Percentiles rank a stretch among this genome's conserved stretches.
phyloP scores from a whole-genome alignment of 208 protist genomes.

The Wallacemonas sp. region DNA sequence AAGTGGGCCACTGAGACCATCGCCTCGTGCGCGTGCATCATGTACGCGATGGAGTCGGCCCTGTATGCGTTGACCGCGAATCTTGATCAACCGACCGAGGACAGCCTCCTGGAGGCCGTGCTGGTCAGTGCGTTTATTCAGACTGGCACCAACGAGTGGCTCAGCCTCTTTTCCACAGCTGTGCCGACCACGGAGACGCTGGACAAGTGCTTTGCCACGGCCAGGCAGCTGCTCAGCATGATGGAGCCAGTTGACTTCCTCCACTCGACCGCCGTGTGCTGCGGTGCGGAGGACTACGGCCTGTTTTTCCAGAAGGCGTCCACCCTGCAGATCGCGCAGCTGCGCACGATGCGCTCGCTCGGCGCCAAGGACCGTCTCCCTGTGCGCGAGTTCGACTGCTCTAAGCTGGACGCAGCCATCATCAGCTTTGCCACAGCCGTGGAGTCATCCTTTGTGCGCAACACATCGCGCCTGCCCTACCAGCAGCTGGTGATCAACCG shows the following conservation, averaged over 20 bases:
- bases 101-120: constrained; percentile 80
- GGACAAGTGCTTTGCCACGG: constrained; percentile 50
- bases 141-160: constrained; percentile 45
- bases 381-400: constrained; percentile 66
- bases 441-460: constrained; percentile 77
- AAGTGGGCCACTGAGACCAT: constrained; percentile 54
- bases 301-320: constrained; percentile 83
- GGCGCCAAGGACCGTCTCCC: constrained; percentile 73
- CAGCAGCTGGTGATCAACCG: constrained; percentile 84
- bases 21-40: constrained; percentile 61
- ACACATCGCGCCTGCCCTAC: constrained; percentile 63
- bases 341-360: constrained; percentile 55
- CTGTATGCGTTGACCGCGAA: constrained; percentile 86
- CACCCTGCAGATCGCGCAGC: constrained; percentile 82
- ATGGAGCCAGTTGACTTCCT: constrained; percentile 82
- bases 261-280: constrained; percentile 75
- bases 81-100: constrained; percentile 73
- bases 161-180: constrained; percentile 60
- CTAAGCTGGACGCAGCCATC: constrained; percentile 71
- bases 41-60: constrained; percentile 86
- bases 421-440: constrained; percentile 83
- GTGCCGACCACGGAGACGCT: constrained; percentile 51
- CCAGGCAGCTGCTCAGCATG: constrained; percentile 50
- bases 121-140: constrained; percentile 75
- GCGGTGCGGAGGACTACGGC: constrained; percentile 84